Percentiles rank a stretch among this genome's conserved stretches.
These are phyloP conservation scores for Saksenaea vasiformis DNA, from an alignment of 371 early-diverging fungal species.

Conservation along the genomic window DNA sequence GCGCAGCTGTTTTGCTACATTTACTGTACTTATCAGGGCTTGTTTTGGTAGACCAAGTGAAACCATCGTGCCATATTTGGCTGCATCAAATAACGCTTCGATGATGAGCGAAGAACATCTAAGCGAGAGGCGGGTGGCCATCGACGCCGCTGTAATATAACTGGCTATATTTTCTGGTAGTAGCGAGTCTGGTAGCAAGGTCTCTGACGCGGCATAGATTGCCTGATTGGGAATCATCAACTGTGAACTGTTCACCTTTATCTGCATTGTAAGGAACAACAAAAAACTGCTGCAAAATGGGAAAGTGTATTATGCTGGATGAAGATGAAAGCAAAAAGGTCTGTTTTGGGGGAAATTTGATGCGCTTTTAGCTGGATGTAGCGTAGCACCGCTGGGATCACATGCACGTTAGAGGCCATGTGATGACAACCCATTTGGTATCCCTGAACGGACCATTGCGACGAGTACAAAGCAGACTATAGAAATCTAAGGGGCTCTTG, in stretches of 20 bases:
- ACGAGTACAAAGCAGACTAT: not conserved
- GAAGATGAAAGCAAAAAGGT: constrained; percentile 1
- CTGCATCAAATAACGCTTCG: constrained; percentile 61
- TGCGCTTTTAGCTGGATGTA: not conserved
- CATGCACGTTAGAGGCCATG: not conserved
- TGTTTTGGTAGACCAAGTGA: constrained; percentile 61
- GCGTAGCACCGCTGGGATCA: not conserved
- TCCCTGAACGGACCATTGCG: not conserved
- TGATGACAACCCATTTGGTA: not conserved
- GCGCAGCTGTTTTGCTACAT: constrained; percentile 58
- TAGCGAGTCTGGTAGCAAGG: constrained; percentile 14
- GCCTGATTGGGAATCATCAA: not conserved
- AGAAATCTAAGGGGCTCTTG: not conserved
- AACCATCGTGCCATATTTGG: constrained; percentile 61
- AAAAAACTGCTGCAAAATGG: not conserved
- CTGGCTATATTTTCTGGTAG: constrained; percentile 47
- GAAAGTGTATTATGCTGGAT: not conserved
- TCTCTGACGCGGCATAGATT: not conserved
- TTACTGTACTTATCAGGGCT: constrained; percentile 57
- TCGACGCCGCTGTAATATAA: constrained; percentile 39
- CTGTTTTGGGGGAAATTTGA: not conserved
- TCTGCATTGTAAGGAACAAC: not conserved
- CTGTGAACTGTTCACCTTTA: not conserved
- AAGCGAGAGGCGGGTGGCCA: constrained; percentile 46
- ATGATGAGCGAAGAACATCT: constrained; percentile 41